Evolutionary conservation across 1,139 yeast genomes (phyloP).

Genomic region (Suhomyces terraborum): DNA sequence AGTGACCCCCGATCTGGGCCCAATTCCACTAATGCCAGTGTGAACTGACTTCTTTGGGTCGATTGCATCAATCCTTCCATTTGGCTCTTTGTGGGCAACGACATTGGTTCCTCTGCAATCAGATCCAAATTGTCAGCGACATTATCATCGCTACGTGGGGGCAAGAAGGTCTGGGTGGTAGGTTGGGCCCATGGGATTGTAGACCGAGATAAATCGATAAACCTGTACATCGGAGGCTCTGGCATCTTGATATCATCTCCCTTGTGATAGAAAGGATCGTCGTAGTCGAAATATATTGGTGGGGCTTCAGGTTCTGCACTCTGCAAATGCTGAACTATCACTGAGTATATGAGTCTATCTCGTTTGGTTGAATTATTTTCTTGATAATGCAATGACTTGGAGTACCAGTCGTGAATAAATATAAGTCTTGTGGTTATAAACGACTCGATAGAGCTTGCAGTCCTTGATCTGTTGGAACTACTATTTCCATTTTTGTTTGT

Average conservation of each 20-base stretch:
- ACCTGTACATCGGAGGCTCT: constrained; percentile 4
- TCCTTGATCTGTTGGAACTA: neutral
- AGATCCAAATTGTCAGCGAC: neutral
- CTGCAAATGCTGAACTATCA: constrained; percentile 21
- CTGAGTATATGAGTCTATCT: constrained; percentile 26
- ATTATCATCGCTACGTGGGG: constrained; percentile 2
- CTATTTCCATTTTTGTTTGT: no score
- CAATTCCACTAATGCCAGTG: neutral
- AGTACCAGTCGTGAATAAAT: constrained; percentile 44
- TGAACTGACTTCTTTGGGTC: constrained; percentile 5
- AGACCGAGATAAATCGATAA: constrained; percentile 12
- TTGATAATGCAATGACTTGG: constrained; percentile 28
- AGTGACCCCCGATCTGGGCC: neutral
- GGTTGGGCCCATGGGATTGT: constrained; percentile 1
- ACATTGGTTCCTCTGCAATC: constrained; percentile 7
- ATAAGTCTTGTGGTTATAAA: constrained; percentile 30
- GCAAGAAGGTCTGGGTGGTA: constrained; percentile 2
- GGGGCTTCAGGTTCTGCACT: constrained; percentile 13
- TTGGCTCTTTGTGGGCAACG: constrained; percentile 11
- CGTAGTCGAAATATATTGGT: constrained; percentile 30
- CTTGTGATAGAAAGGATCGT: constrained; percentile 8
- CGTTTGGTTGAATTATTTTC: constrained; percentile 14
- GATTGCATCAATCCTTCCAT: constrained; percentile 9
- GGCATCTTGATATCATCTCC: neutral
- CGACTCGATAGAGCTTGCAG: constrained; percentile 19